Base-by-base conservation (phyloP, 305 asterid species). In the Fraxinus albicans region DNA sequence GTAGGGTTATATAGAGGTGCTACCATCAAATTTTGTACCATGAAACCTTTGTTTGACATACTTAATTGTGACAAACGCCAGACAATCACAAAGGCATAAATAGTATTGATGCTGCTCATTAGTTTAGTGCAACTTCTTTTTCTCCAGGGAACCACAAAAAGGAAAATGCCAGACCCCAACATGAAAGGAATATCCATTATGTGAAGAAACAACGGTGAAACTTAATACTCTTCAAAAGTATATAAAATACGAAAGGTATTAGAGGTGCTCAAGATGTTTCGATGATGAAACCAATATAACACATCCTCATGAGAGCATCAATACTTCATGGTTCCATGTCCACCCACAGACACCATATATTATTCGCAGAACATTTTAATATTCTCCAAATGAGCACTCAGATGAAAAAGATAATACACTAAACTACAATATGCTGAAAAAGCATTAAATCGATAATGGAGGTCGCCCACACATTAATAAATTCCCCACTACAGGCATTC, bases 151-250 rank as follows among this genome's bases (percentile, higher is more conserved):
- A 85, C 85, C 83, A 89, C 82, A 76, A 78, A 84, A 55, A 70
- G 84, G 83, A 31, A 79, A 83, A 79, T 82, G 77, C 65, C 84
- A 84, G 84, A 78, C 81, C 82, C 88, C 86, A 81, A 77, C 70
- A 74, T 67, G 83, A 79, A 89, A 81, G 86, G 81, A 88, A 87
- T 89, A 88, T 92, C 85, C 91, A 87, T 81, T 69, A 83, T 86
- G 94, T 79, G 86, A 90, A 89, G 86, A 90, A 92, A 88, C 90
- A 80, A 86, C 89, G 82, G 82, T 53, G 88, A 87, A 73, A 77
- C 60, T 78, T 80, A 79, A 72, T 80, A 81, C 40, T 53, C 79
- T n/a, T 58, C 42, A 85, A 80, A 77, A 58, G 34, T 34, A 31
- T 76, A 35, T 50, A 50, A 58, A 77, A 69, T 80, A 81, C 77